Conservation (phyloP, 768 basidiomycete species). For the Macrolepiota albuminosa region DNA sequence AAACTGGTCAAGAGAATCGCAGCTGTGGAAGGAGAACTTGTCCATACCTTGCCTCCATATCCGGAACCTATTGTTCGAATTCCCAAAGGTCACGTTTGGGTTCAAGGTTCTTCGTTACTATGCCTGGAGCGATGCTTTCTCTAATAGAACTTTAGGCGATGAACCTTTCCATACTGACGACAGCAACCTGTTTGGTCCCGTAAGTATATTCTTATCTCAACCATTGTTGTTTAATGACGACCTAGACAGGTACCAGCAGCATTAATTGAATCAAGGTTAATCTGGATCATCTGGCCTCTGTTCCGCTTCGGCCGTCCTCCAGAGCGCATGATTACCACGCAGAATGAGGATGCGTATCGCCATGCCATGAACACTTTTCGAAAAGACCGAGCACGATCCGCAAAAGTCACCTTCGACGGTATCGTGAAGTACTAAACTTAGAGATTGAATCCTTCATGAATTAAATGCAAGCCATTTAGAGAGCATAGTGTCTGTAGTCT, state of each 20-base stretch:
- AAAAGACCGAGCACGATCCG: slow-evolving; percentile 31
- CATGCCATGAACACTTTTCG: slow-evolving; percentile 33
- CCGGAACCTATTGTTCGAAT: slow-evolving; percentile 48
- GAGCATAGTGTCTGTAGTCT: neutral
- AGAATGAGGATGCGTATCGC: slow-evolving; percentile 20
- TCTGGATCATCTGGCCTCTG: slow-evolving; percentile 48
- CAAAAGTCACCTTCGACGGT: slow-evolving; percentile 27
- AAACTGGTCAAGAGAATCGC: slow-evolving; percentile 64
- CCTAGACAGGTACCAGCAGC: slow-evolving; percentile 36
- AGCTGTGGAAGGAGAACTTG: slow-evolving; percentile 56
- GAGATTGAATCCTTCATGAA: neutral
- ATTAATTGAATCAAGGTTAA: slow-evolving; percentile 47
- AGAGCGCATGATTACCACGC: slow-evolving; percentile 6
- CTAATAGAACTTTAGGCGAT: slow-evolving; percentile 40
- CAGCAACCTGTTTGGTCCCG: slow-evolving; percentile 71
- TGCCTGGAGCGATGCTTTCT: neutral
- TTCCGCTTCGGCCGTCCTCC: slow-evolving; percentile 36
- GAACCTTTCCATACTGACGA: slow-evolving; percentile 64
- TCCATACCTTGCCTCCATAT: slow-evolving; percentile 68
- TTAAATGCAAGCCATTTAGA: neutral
- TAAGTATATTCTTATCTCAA: slow-evolving; percentile 25
- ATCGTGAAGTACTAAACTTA: slow-evolving; percentile 2
- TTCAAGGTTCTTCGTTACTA: slow-evolving; percentile 46
- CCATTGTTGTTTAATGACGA: neutral
- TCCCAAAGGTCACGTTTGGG: slow-evolving; percentile 66